Base-by-base conservation (phyloP, 305 asterid species). In the Fraxinus greggii region DNA sequence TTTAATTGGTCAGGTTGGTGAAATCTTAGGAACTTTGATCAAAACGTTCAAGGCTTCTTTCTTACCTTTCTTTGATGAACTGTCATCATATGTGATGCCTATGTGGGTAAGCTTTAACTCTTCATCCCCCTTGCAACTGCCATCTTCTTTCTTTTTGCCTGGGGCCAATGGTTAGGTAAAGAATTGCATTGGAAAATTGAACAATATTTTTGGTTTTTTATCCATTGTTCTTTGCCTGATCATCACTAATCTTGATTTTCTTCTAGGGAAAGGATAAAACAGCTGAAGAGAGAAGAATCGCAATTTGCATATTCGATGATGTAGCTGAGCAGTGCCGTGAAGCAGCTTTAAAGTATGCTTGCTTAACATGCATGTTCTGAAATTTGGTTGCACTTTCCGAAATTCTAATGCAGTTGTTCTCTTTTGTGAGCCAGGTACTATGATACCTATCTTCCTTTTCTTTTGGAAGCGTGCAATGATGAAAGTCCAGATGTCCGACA, bases 241-340 rank as follows among this genome's bases (percentile, higher is more conserved):
- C 35, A 70, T n/a, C 12, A 26, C 42, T 80, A 77, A 48, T 76
- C 40, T 73, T 26, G 12, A 40, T 51, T 74, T 72, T 84, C 81
- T 75, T 84, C 79, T 86, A 94, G 97, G 98, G 97, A 24, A 94
- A 94, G 90, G 98, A 94, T 85, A 94, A 91, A 89, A 89, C 98
- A 83, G 88, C 97, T 74, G 99, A 94, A 87, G 99, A 95, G 87
- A 92, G 99, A 92, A 94, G 99, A 84, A 95, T 95, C 77, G 97
- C 98, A 3, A 94, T 95, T 85, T 95, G 99, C 87, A 95, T 95
- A 75, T 95, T 95, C 89, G 99, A 95, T 91, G 99, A 95, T 85
- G 93, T 95, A 36, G 98, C 99, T n/a, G 99, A 95, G 85, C 99
- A 95, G 85, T 95, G 98, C 78, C 93, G 88, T 87, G 99, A 92